Conservation (phyloP, 805 yeast species). For the Zygosaccharomyces kombuchaensis region DNA sequence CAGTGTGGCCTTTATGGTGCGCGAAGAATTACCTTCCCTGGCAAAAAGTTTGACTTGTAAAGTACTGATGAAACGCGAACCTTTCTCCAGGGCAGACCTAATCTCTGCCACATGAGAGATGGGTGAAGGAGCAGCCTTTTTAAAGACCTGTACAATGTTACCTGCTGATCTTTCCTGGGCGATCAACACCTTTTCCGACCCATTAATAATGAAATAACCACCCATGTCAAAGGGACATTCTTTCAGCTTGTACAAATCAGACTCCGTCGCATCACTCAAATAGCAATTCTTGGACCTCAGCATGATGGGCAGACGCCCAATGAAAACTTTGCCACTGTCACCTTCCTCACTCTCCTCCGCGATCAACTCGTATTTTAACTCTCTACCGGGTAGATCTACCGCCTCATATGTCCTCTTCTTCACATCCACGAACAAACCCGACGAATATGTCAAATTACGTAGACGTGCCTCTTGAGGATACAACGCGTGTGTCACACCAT, state of each 20-base stretch:
- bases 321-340: slow-evolving; percentile 80
- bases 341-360: slow-evolving; percentile 52
- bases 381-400: slow-evolving; percentile 62
- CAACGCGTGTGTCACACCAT: slow-evolving; percentile 98
- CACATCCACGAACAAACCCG: slow-evolving; percentile 95
- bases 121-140: slow-evolving; percentile 96
- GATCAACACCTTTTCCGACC: slow-evolving; percentile 95
- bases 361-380: slow-evolving; percentile 52
- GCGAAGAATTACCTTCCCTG: slow-evolving; percentile 65
- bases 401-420: slow-evolving; percentile 82
- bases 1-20: slow-evolving; percentile 90
- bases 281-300: slow-evolving; percentile 93
- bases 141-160: slow-evolving; percentile 96
- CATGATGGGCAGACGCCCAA: slow-evolving; percentile 98
- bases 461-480: slow-evolving; percentile 97
- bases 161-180: slow-evolving; percentile 99
- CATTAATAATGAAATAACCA: slow-evolving; percentile 96
- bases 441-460: slow-evolving; percentile 92
- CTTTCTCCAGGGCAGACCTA: slow-evolving; percentile 94
- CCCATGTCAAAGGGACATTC: slow-evolving; percentile 99
- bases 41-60: slow-evolving; percentile 91
- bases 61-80: slow-evolving; percentile 88
- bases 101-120: slow-evolving; percentile 95
- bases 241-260: slow-evolving; percentile 89
- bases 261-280: slow-evolving; percentile 82